Percentiles rank a stretch among this genome's conserved stretches.
Conservation (phyloP, 768 basidiomycete species). For the Tulasnella sp. region DNA sequence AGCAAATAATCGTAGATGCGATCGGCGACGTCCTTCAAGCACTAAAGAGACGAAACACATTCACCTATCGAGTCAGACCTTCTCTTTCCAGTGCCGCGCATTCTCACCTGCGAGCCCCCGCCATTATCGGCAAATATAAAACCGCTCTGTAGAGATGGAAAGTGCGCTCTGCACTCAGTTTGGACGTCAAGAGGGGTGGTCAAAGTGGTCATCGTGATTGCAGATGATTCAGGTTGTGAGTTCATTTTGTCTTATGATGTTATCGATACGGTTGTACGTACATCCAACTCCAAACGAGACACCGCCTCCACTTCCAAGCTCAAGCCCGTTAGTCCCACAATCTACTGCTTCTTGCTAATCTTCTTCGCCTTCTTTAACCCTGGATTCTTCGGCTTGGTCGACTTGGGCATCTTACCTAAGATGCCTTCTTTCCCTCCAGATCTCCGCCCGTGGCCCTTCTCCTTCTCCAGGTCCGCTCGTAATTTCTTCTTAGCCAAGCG, state of each 20-base stretch:
- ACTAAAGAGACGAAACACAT: conserved; percentile 15
- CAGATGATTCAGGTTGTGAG: neutral
- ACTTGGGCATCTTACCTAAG: conserved; percentile 13
- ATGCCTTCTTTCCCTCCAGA: conserved; percentile 5
- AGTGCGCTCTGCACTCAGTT: conserved; percentile 45
- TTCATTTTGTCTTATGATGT: neutral
- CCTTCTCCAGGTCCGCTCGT: conserved; percentile 24
- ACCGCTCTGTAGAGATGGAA: conserved; percentile 52
- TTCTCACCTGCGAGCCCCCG: conserved; percentile 54
- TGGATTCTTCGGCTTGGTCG: conserved; percentile 7
- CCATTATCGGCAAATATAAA: conserved; percentile 67
- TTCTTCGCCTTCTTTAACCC: conserved; percentile 7
- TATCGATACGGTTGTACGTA: neutral
- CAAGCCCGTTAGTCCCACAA: neutral
- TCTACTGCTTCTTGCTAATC: neutral
- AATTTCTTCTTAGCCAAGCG: conserved; percentile 87
- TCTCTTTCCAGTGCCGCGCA: neutral
- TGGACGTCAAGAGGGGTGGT: conserved; percentile 38
- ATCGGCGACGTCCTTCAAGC: conserved; percentile 47
- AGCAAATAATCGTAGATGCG: conserved; percentile 58
- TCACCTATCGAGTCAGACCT: neutral
- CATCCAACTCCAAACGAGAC: neutral
- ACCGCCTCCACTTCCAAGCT: neutral
- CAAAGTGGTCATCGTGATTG: neutral
- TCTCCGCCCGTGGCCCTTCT: neutral